Percentiles rank a stretch among this genome's conserved stretches.
phyloP scores from a whole-genome alignment of 768 basidiomycete species.

The Postia placenta region DNA sequence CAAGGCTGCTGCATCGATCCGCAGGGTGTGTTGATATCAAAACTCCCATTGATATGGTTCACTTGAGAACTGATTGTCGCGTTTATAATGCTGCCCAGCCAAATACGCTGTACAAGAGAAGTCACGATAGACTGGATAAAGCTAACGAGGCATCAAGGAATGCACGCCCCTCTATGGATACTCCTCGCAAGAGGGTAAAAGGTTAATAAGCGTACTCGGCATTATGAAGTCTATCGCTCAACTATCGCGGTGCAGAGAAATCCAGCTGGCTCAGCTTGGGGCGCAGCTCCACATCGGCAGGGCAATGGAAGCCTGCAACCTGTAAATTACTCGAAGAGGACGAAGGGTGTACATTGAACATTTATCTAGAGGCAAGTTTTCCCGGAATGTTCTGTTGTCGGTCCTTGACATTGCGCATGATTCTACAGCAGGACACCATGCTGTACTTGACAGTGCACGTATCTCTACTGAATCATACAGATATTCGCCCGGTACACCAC shows the following conservation, averaged over 20 bases:
- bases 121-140: constrained; percentile 48
- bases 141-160: constrained; percentile 21
- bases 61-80: background rate
- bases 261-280: constrained; percentile 63
- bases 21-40: constrained; percentile 54
- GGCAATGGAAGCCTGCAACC: constrained; percentile 68
- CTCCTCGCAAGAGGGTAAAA: constrained; percentile 49
- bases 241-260: constrained; percentile 64
- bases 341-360: constrained; percentile 59
- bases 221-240: too few relatives aligned
- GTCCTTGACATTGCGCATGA: background rate
- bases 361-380: constrained; percentile 67
- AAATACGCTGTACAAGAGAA: constrained; percentile 46
- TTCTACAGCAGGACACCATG: constrained; percentile 50
- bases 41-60: too few relatives aligned
- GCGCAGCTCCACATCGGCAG: constrained; percentile 41
- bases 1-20: constrained; percentile 40
- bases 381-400: background rate
- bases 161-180: constrained; percentile 27
- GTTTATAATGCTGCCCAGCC: background rate
- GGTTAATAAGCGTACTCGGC: too few relatives aligned
- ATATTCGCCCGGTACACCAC: constrained; percentile 69
- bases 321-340: constrained; percentile 69
- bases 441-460: constrained; percentile 70
- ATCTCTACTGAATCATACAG: constrained; percentile 70